Evolutionary conservation across 1,284 basidiomycete genomes (phyloP), one percentile per base, ranked within the genome.

Genomic region (Athelia sp.): DNA sequence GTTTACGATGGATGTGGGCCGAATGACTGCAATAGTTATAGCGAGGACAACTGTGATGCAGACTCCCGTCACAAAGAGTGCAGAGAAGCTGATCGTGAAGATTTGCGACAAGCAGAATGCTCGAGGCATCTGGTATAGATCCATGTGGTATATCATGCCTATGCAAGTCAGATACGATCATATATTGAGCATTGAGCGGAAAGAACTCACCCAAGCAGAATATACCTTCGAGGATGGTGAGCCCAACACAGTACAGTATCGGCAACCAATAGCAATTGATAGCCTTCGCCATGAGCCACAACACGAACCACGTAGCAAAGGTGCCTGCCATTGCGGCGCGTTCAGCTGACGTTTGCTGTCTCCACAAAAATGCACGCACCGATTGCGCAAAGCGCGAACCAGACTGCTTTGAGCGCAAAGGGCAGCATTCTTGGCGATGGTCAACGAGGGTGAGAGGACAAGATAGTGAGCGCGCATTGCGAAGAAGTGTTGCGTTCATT

Each of bases 181-280:
- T 15, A 29, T 17, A 19, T 24, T 2, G 2, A 9, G 22, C 18
- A 35, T 21, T 14, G 22, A 19, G 23, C 13, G 9, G 15, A 11
- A 10, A n/a, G n/a, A 10, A 2, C 60, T 23, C 22, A 62, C 61
- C 62, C 1, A 62, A 58, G 44, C 64, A 65, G 46, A 66, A 63
- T 22, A 52, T 45, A 13, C 59, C 59, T 45, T 66, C 51, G 29
- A 63, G 32, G 3, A 59, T 32, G 2, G 64, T 63, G 13, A 54
- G 50, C 48, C 61, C 62, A 34, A 59, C 18, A 22, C 53, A 36
- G 19, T 65, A 66, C 43, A 52, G 50, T 36, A 53, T 35, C 1
- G 53, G 50, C 9, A 50, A 50, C 61, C 64, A 66, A 26, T 55
- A 57, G 26, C 59, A 54, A 4, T 48, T 38, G 8, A 52, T 52